These are phyloP conservation scores for Boletus rubescentipes DNA, from an alignment of 768 basidiomycete genomes.

Conservation along the genomic window DNA sequence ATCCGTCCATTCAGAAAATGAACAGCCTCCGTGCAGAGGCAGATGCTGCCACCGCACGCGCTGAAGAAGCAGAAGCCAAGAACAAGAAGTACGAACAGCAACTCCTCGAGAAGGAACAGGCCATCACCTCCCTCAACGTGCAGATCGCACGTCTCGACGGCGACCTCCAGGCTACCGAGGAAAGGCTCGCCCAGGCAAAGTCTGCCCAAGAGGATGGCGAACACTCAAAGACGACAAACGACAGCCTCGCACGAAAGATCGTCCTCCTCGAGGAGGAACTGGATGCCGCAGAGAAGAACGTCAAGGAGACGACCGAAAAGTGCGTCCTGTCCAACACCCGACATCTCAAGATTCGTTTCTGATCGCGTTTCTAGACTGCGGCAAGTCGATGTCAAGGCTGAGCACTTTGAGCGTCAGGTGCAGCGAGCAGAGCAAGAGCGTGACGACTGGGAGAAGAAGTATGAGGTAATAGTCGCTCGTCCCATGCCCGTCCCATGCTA, in stretches of 20 bases:
- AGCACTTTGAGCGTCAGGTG: conserved; percentile 95
- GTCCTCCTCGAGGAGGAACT: conserved; percentile 93
- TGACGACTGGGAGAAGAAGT: conserved; percentile 92
- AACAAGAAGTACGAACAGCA: conserved; percentile 75
- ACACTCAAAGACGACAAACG: conserved; percentile 65
- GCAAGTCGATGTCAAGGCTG: conserved; percentile 97
- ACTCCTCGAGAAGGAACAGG: conserved; percentile 81
- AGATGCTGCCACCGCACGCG: conserved; percentile 75
- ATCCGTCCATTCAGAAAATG: conserved; percentile 56
- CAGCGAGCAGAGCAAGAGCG: conserved; percentile 86
- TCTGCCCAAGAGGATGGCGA: conserved; percentile 64
- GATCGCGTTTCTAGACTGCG: conserved; percentile 60
- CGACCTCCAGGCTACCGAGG: conserved; percentile 72
- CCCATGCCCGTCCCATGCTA: neutral
- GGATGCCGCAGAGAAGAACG: conserved; percentile 92
- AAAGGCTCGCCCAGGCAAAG: conserved; percentile 65
- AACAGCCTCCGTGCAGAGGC: conserved; percentile 78
- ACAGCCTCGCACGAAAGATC: conserved; percentile 78
- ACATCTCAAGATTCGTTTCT: conserved; percentile 18
- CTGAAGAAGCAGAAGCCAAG: conserved; percentile 84
- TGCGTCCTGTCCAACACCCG: conserved; percentile 41
- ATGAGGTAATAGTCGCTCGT: conserved; percentile 62
- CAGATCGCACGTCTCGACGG: conserved; percentile 62
- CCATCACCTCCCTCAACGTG: conserved; percentile 76
- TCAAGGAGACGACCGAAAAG: conserved; percentile 97